Base-by-base conservation (phyloP, 2,329 filamentous ascomycete species). In the Didymella sp. region DNA sequence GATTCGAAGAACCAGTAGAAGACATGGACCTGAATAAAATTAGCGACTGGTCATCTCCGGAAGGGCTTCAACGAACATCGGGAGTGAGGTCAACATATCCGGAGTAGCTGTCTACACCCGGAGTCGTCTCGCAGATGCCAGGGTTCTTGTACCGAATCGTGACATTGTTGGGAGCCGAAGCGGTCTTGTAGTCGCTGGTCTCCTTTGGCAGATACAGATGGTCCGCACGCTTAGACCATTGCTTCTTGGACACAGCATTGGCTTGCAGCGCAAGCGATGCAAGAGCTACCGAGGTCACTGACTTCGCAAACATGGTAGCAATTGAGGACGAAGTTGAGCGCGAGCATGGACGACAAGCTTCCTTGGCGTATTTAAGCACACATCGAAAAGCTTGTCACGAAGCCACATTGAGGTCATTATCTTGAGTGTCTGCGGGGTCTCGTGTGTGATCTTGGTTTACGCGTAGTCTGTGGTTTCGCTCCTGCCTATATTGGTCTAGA, bases 1-100 rank as follows among this genome's bases (percentile, higher is more conserved):
- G 81, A 78, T 59, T 83, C 81, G 63, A 84, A 83, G 68, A 82
- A 82, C 79, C 80, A 82, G 64, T 76, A 78, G 62, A 78, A 80
- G 1, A 76, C 76, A 48, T 80, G 68, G n/a, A 66, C 54, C 61
- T 66, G 15, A 4, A 8, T 4, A 1, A 28, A 12, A 25, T 61
- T 48, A 61, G 31, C 37, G 3, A 13, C 13, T n/a, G 5, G 6
- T 9, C 17, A 2, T 2, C 3, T 37, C 4, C 3, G 27, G 17
- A 33, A n/a, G n/a, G 9, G 2, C 15, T 15, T 12, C 21, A 38
- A 59, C 63, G 8, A 28, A 66, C 62, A 47, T 67, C 69, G 6
- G 72, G 71, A 13, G 70, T 59, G 11, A 76, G 62, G 30, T 85
- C 70, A 19, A 75, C 64, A 30, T 73, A 80, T 35, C 78, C 80